phyloP scores from a whole-genome alignment of 148 eudicot genomes.

The Vaccinium corymbosum region DNA sequence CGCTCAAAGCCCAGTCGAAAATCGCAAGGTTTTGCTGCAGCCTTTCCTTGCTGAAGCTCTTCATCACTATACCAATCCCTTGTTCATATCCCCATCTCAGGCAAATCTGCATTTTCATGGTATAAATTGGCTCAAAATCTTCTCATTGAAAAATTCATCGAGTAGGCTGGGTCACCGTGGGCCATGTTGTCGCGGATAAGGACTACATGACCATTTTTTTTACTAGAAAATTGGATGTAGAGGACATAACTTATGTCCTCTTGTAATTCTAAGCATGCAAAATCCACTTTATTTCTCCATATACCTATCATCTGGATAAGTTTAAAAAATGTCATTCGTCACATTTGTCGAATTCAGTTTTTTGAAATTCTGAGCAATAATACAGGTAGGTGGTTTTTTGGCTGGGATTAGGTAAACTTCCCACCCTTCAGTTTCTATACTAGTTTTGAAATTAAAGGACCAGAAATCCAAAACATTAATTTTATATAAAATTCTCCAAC shows the following conservation, averaged over 20 bases:
- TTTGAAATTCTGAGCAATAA: too few species aligned
- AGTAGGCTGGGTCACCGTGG: not conserved
- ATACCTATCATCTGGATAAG: too few species aligned
- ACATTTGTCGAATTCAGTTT: too few species aligned
- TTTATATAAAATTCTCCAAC: too few species aligned
- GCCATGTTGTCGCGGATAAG: not conserved
- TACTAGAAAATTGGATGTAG: not conserved
- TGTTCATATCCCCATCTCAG: not conserved
- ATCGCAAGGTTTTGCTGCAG: not conserved
- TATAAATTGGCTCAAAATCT: not conserved
- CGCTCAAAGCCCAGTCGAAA: not conserved
- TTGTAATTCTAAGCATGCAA: too few species aligned
- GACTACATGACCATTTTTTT: not conserved
- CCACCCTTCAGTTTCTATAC: too few species aligned
- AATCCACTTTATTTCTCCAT: too few species aligned
- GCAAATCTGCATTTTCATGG: not conserved
- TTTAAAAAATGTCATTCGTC: too few species aligned
- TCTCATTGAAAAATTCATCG: not conserved
- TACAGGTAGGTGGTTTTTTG: too few species aligned
- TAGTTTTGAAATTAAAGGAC: too few species aligned
- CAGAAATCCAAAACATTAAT: too few species aligned
- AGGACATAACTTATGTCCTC: not conserved
- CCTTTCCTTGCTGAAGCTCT: slow-evolving; percentile 2
- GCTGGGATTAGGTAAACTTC: too few species aligned
- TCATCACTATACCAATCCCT: not conserved